These are phyloP conservation scores for Aureobasidium sp. DNA, from an alignment of 2,329 filamentous ascomycete species.

Conservation along the genomic window DNA sequence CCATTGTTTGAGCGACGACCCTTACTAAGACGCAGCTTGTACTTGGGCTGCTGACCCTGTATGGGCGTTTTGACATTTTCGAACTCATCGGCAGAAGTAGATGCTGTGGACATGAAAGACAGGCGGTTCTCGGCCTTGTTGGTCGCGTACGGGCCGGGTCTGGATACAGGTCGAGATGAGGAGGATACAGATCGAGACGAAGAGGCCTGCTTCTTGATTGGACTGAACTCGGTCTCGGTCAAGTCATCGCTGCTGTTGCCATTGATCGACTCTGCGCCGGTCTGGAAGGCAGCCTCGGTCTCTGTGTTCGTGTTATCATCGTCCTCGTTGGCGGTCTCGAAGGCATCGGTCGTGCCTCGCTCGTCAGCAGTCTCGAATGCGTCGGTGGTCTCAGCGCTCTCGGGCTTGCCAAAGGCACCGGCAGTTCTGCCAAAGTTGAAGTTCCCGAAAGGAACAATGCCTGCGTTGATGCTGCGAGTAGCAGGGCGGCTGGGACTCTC, in stretches of 20 bases:
- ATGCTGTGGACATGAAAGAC: slow-evolving; percentile 82
- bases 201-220: slow-evolving; percentile 15
- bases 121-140: slow-evolving; percentile 50
- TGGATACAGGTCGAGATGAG: slow-evolving; percentile 23
- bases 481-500: slow-evolving; percentile 48
- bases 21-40: slow-evolving; percentile 60
- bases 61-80: slow-evolving; percentile 59
- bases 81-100: slow-evolving; percentile 71
- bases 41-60: slow-evolving; percentile 57
- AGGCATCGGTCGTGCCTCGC: slow-evolving; percentile 55
- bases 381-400: slow-evolving; percentile 51
- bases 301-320: slow-evolving; percentile 59
- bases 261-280: slow-evolving; percentile 67
- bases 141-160: slow-evolving; percentile 36
- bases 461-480: slow-evolving; percentile 14
- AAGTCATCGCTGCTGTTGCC: slow-evolving; percentile 67
- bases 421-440: slow-evolving; percentile 11
- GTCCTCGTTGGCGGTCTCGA: slow-evolving; percentile 72
- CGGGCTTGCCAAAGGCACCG: slow-evolving; percentile 22
- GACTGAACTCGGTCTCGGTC: slow-evolving; percentile 71
- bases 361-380: slow-evolving; percentile 56
- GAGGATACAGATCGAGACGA: slow-evolving; percentile 23
- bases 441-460: slow-evolving; percentile 17
- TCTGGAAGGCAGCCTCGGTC: slow-evolving; percentile 84
- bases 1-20: slow-evolving; percentile 7